Evolutionary conservation across 768 basidiomycete genomes (phyloP).

Genomic region (Suillus variegatus): DNA sequence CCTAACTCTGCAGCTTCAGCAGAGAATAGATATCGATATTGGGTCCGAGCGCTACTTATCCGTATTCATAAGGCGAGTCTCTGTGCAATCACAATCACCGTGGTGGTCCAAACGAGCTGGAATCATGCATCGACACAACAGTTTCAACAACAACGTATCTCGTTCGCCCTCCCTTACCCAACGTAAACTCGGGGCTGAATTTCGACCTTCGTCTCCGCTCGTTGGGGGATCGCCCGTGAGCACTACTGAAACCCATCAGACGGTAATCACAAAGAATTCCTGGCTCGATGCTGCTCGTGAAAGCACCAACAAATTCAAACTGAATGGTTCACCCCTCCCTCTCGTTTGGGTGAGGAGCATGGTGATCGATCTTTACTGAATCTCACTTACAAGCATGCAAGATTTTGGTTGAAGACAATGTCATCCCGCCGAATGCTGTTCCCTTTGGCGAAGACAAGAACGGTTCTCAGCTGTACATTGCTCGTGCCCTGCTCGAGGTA

Average conservation of each 20-base stretch:
- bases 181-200: conserved; percentile 3
- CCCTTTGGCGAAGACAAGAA: conserved; percentile 34
- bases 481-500: conserved; percentile 31
- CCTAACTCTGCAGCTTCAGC: not conserved
- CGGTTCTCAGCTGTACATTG: conserved; percentile 28
- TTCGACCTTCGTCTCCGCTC: not conserved
- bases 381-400: conserved; percentile 2
- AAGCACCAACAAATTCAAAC: conserved; percentile 31
- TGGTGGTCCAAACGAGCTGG: not conserved
- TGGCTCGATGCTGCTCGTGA: conserved; percentile 31
- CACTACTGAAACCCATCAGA: conserved; percentile 5
- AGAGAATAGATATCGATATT: not conserved
- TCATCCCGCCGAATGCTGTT: conserved; percentile 36
- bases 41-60: not conserved
- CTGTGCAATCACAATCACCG: not conserved
- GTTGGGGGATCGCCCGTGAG: not conserved
- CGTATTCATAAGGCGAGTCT: conserved; percentile 1
- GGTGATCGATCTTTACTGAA: not conserved
- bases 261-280: not conserved
- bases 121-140: not conserved
- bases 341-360: conserved; percentile 31
- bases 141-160: not conserved
- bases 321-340: conserved; percentile 29
- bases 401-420: conserved; percentile 31
- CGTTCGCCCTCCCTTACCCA: not conserved